A percentile compares a stretch with the other conserved stretches of the same genome.
phyloP scores from a whole-genome alignment of 2,329 filamentous ascomycete species.

The Lachnellula cervina region DNA sequence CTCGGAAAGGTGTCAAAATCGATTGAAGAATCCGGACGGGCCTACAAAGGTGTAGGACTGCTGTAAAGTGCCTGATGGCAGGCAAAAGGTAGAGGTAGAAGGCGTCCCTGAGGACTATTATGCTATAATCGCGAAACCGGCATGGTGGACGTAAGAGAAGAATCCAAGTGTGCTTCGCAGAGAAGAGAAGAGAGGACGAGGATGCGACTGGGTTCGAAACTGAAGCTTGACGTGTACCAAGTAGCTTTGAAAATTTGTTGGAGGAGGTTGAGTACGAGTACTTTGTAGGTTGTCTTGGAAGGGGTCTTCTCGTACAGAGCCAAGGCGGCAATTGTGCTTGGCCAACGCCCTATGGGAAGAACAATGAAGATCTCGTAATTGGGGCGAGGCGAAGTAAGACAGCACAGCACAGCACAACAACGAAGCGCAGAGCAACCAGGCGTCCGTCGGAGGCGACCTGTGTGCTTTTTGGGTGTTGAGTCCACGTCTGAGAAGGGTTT shows the following conservation, averaged over 20 bases:
- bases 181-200: conserved; percentile 11
- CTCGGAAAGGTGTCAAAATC: conserved; percentile 1
- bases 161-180: conserved; percentile 22
- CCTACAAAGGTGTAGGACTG: conserved; percentile 1
- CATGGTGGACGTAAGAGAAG: conserved; percentile 24
- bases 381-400: too few species aligned
- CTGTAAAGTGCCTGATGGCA: conserved; percentile 12
- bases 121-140: conserved; percentile 34
- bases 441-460: not conserved
- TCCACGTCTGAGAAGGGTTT: not conserved
- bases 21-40: conserved; percentile 3
- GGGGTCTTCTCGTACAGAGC: too few species aligned
- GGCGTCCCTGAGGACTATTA: conserved; percentile 44
- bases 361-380: too few species aligned
- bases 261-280: not conserved
- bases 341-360: not conserved
- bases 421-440: too few species aligned
- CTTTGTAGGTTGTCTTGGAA: not conserved
- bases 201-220: not conserved
- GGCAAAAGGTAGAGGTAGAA: conserved; percentile 20
- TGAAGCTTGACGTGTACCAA: not conserved
- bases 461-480: not conserved
- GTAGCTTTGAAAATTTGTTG: not conserved
- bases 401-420: too few species aligned
- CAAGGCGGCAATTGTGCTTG: not conserved